Evolutionary conservation across 176 grass and related monocot genomes (phyloP), one percentile per base, ranked within the genome.

Genomic region (Guadua angustifolia): DNA sequence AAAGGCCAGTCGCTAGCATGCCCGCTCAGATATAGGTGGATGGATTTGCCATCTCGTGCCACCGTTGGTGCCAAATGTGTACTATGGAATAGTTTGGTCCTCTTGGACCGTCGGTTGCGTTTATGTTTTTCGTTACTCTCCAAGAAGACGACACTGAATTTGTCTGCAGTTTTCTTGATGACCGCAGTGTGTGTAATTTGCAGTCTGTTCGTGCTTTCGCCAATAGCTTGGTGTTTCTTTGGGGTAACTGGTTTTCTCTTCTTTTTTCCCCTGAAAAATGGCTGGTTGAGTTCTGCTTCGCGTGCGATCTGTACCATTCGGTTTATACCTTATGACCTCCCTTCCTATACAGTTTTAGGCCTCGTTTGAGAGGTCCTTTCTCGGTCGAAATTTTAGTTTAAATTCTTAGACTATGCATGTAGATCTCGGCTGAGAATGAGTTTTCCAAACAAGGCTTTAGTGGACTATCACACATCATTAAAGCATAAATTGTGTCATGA

Each of bases 1-100:
- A 46, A 97, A 97, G 77, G 89, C 81, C 70, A 88, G 92, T 65
- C 95, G 95, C 57, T 79, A 88, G 65, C 9, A 44, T 73, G 40
- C 53, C 26, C 14, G 25, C 17, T 43, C 42, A 2, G 42, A 40
- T 32, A 21, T 13, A 4, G 36, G 33, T 22, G 18, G 47, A 59
- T 75, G 36, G 38, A 17, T 75, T 74, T 15, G 2, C 69, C 10
- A 42, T 61, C 4, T 36, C 35, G 21, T 56, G 29, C 16, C 19
- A 53, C 5, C 9, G 43, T 1, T 6, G 36, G 24, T 8, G 58
- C 64, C 7, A 13, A 71, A 16, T 51, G 42, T 43, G 32, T 42
- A 49, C 25, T 4, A 17, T 87, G 40, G 71, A 69, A 47, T 18
- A 56, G 40, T 65, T 49, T 69, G 19, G 16, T 55, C 17, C 46